Conservation (phyloP, 352 stramenopile species). For the Phytophthora ohioensis region DNA sequence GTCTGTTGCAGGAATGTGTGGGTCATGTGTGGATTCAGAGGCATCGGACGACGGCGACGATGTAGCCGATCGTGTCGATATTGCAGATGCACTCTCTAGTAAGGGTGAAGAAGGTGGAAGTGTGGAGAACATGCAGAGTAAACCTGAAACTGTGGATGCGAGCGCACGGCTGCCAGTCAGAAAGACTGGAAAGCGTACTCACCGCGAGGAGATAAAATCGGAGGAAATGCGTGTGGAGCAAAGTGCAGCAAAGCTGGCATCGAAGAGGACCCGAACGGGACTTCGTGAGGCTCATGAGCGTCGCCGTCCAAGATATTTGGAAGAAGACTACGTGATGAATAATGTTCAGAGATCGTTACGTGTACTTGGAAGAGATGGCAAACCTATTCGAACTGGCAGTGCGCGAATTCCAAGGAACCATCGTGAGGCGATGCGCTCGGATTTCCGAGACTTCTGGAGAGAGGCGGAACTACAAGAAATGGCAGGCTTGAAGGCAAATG, state of each 20-base stretch:
- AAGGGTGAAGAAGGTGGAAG: too few species aligned
- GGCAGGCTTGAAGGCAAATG: conserved; percentile 3
- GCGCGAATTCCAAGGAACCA: neutral
- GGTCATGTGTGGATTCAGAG: neutral
- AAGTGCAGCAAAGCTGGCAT: neutral
- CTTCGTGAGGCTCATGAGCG: conserved; percentile 8
- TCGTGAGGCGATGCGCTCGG: conserved; percentile 5
- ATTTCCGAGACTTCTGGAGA: conserved; percentile 3
- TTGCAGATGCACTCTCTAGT: neutral
- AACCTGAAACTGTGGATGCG: too few species aligned
- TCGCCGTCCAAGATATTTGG: neutral
- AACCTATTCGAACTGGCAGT: neutral
- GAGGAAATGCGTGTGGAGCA: conserved; percentile 2
- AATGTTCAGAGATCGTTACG: neutral
- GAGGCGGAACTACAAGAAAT: conserved; percentile 12
- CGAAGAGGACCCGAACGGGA: conserved; percentile 1
- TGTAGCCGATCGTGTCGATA: neutral
- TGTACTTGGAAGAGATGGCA: neutral
- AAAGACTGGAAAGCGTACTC: conserved; percentile 6
- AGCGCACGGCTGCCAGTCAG: neutral
- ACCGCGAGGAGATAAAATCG: conserved; percentile 9
- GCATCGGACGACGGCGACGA: neutral
- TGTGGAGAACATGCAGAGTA: too few species aligned
- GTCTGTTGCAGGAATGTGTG: neutral
- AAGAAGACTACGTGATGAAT: conserved; percentile 11